Evolutionary conservation across 129 eudicot species (phyloP).

Genomic region (Centaurea solstitialis): DNA sequence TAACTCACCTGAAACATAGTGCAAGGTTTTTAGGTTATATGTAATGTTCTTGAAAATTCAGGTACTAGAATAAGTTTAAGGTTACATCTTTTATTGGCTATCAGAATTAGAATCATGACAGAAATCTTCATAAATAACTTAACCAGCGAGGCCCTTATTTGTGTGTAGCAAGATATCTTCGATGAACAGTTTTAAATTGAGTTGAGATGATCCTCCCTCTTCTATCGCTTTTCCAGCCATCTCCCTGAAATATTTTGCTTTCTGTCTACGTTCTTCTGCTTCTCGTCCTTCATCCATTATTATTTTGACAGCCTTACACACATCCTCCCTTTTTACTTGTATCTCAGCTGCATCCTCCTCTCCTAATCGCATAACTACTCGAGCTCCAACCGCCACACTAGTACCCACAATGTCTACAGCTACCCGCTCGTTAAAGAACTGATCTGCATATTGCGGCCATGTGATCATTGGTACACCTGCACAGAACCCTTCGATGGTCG

Average conservation of each 20-base stretch:
- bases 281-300: conserved; percentile 31
- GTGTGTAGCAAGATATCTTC: conserved; percentile 30
- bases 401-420: conserved; percentile 26
- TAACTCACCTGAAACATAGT: not conserved
- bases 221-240: conserved; percentile 32
- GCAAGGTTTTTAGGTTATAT: not conserved
- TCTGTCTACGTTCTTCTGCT: conserved; percentile 29
- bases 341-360: conserved; percentile 21
- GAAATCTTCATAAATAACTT: conserved; percentile 19
- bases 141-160: conserved; percentile 26
- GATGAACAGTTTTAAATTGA: conserved; percentile 23
- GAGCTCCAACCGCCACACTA: conserved; percentile 38
- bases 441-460: conserved; percentile 52
- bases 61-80: not conserved
- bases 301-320: conserved; percentile 17
- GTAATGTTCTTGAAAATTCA: not conserved
- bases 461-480: conserved; percentile 47
- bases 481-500: conserved; percentile 44
- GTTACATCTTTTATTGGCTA: not conserved
- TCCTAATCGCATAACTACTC: conserved; percentile 9
- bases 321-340: conserved; percentile 35
- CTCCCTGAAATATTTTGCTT: conserved; percentile 19
- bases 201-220: conserved; percentile 38
- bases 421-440: conserved; percentile 36
- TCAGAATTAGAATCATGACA: conserved; percentile 7